Evolutionary conservation across 192 early-diverging fungal genomes (phyloP), one percentile per base, ranked within the genome.

Genomic region (Coemansia sp.): DNA sequence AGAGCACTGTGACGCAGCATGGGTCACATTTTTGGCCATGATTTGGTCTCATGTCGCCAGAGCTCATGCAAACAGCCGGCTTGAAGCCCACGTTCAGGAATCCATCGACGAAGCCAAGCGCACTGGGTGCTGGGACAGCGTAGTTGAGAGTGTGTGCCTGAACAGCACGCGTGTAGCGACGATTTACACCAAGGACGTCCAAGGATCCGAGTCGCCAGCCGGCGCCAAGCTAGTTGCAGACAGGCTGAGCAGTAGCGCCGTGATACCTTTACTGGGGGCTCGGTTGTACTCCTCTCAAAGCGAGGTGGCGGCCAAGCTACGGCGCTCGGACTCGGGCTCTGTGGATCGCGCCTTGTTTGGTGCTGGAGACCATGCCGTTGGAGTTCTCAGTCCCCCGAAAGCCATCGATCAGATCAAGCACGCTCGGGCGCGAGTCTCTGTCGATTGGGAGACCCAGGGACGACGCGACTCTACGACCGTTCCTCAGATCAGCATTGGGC

Each of bases 341-440:
- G 69, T 61, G 0, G 63, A 80, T 41, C 72, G 39, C 3, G 63
- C 68, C n/a, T 56, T 80, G 10, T 63, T 69, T 59, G 48, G 59
- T 2, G 36, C 45, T 3, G 45, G 65, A 26, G 10, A 34, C 28
- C 18, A 21, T 5, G 21, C 26, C 45, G 20, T 25, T 20, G 47
- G 33, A 14, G 36, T 26, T 9, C 28, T 25, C 6, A 52, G 59
- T 43, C 36, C 55, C 11, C 37, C 36, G 2, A 73, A 59, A 13
- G 63, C 73, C 3, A 59, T 61, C 5, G 67, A 69, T 8, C 78
- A 76, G 56, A 64, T 69, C 28, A 75, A 64, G 20, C 73, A 64
- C 42, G 75, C 72, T 25, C 69, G 78, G 13, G 78, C 78, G n/a
- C 69, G 78, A 6, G 73, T 81, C 18, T 81, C 78, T 13, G 66